Evolutionary conservation across 2,329 filamentous ascomycete species (phyloP).

Genomic region (Ophiobolus disseminans): DNA sequence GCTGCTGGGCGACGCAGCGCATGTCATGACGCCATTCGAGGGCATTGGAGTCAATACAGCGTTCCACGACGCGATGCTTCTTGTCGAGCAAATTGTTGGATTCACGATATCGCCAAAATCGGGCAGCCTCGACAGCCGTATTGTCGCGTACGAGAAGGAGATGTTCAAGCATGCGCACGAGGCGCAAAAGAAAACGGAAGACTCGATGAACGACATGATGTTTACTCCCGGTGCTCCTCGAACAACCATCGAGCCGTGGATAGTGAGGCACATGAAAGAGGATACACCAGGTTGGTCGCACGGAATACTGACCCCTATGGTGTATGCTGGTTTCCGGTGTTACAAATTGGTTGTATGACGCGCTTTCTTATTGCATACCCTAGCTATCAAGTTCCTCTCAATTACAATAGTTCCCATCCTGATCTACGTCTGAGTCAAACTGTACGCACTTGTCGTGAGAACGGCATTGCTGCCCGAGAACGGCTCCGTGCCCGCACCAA

Average conservation of each 20-base stretch:
- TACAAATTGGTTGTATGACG: slow-evolving; percentile 29
- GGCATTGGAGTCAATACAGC: slow-evolving; percentile 51
- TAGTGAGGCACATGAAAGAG: slow-evolving; percentile 20
- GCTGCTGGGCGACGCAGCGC: slow-evolving; percentile 52
- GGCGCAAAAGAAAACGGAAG: slow-evolving; percentile 50
- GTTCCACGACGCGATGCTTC: slow-evolving; percentile 45
- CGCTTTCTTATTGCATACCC: no score
- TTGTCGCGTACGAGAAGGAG: slow-evolving; percentile 45
- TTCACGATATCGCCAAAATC: slow-evolving; percentile 17
- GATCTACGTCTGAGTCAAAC: slow-evolving; percentile 33
- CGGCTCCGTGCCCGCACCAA: slow-evolving; percentile 64
- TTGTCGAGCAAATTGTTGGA: slow-evolving; percentile 42
- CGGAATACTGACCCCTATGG: slow-evolving; percentile 16
- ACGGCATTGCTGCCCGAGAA: slow-evolving; percentile 60
- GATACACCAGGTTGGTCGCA: slow-evolving; percentile 24
- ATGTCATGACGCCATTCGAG: slow-evolving; percentile 49
- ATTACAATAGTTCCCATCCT: background rate
- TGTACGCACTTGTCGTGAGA: slow-evolving; percentile 53
- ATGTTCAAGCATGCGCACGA: slow-evolving; percentile 48
- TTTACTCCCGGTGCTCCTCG: slow-evolving; percentile 57
- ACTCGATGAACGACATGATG: slow-evolving; percentile 57
- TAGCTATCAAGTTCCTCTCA: background rate
- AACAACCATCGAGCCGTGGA: slow-evolving; percentile 51
- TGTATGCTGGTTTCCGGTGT: slow-evolving; percentile 26
- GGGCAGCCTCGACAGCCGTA: slow-evolving; percentile 30